Evolutionary conservation across 2,329 filamentous ascomycete genomes (phyloP).

Genomic region (Aspergillus caelatus): DNA sequence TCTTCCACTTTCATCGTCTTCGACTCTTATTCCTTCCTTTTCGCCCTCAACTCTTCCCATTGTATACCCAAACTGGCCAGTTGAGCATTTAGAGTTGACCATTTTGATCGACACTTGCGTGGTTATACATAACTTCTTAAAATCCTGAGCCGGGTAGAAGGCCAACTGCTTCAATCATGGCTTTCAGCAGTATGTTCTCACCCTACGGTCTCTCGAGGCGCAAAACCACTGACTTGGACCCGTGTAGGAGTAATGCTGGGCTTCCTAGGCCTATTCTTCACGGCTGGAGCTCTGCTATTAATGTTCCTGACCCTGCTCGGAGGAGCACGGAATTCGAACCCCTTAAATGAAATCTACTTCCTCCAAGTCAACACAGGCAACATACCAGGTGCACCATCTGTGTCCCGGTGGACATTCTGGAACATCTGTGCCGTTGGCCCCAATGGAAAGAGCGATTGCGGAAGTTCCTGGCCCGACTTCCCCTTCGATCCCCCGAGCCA

Average conservation of each 20-base stretch:
- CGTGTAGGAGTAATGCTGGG: conserved; percentile 57
- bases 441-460: conserved; percentile 65
- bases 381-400: conserved; percentile 68
- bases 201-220: background rate
- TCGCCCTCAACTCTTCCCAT: background rate
- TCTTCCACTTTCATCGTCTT: conserved; percentile 1
- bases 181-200: conserved; percentile 35
- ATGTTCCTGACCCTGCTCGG: conserved; percentile 69
- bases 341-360: conserved; percentile 80
- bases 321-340: conserved; percentile 57
- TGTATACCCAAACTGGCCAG: background rate
- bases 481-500: conserved; percentile 63
- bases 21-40: background rate
- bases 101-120: background rate
- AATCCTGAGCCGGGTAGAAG: background rate
- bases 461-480: conserved; percentile 62
- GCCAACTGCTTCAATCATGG: conserved; percentile 21
- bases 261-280: conserved; percentile 62
- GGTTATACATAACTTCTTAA: background rate
- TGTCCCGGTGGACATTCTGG: conserved; percentile 90
- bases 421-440: conserved; percentile 70
- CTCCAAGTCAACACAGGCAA: conserved; percentile 74
- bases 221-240: conserved; percentile 11
- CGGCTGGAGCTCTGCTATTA: conserved; percentile 64
- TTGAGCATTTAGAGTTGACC: background rate